These are phyloP conservation scores for Rhododendron henanense DNA, from an alignment of 148 eudicot species.

Conservation along the genomic window DNA sequence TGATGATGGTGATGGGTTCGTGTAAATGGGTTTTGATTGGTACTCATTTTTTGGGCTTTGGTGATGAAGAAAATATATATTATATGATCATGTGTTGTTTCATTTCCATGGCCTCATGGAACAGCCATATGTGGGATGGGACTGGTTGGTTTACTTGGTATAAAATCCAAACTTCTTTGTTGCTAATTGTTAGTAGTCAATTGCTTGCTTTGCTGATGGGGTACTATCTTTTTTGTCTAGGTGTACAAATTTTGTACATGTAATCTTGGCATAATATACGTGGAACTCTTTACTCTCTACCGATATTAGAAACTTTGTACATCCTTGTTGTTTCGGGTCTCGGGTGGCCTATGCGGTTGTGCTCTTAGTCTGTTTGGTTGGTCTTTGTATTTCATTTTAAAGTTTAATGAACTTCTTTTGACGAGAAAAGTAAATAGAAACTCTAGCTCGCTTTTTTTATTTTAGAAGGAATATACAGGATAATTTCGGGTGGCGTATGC, in stretches of 20 bases:
- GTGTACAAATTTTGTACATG: not conserved
- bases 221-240: not conserved
- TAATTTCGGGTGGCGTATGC: not conserved
- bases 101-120: conserved; percentile 11
- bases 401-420: no score
- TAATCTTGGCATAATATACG: not conserved
- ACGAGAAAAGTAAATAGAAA: no score
- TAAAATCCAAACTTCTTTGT: not conserved
- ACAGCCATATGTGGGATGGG: not conserved
- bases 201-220: not conserved
- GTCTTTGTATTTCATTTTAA: no score
- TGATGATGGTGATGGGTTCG: not conserved
- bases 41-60: conserved; percentile 13
- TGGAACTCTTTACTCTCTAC: not conserved
- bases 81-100: not conserved
- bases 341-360: not conserved
- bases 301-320: not conserved
- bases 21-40: conserved; percentile 4
- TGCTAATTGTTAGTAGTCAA: not conserved
- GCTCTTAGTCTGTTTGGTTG: fast-evolving
- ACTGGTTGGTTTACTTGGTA: not conserved
- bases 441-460: not conserved
- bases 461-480: not conserved
- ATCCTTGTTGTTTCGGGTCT: not conserved
- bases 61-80: not conserved